Evolutionary conservation across 2,329 filamentous ascomycete species (phyloP).

Genomic region (Dryadomyces quercus-mongolicae): DNA sequence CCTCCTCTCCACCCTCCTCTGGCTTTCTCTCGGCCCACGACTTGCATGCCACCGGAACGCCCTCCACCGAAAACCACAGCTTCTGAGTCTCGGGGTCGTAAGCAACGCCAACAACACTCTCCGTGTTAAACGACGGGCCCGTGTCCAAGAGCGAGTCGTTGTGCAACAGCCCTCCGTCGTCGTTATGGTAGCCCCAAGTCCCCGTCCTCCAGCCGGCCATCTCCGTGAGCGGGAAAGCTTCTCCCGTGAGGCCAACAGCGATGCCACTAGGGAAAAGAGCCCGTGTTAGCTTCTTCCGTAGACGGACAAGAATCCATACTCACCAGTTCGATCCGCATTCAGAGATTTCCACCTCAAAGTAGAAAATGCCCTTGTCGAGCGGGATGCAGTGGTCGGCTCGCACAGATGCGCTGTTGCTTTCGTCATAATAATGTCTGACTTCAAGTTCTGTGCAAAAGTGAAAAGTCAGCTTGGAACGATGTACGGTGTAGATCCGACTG

Average conservation of each 20-base stretch:
- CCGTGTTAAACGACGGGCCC: not conserved
- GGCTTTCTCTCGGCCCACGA: not conserved
- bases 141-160: not conserved
- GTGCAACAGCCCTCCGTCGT: not conserved
- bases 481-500: not conserved
- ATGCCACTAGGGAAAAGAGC: not conserved
- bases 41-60: not conserved
- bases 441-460: not conserved
- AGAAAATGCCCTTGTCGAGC: constrained; percentile 2
- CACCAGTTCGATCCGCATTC: not conserved
- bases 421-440: not conserved
- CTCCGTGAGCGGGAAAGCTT: not conserved
- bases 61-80: constrained; percentile 1
- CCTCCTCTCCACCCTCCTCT: not conserved
- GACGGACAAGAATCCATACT: not conserved
- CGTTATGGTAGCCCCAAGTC: not conserved
- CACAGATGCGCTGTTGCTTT: not conserved
- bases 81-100: not conserved
- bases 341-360: constrained; percentile 6
- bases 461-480: not conserved
- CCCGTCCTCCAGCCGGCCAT: not conserved
- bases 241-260: not conserved
- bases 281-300: too few species aligned
- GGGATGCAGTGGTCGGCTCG: constrained; percentile 1
- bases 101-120: not conserved